These are phyloP conservation scores for Babesia caballi DNA, from an alignment of 169 alveolate species.

Conservation along the genomic window DNA sequence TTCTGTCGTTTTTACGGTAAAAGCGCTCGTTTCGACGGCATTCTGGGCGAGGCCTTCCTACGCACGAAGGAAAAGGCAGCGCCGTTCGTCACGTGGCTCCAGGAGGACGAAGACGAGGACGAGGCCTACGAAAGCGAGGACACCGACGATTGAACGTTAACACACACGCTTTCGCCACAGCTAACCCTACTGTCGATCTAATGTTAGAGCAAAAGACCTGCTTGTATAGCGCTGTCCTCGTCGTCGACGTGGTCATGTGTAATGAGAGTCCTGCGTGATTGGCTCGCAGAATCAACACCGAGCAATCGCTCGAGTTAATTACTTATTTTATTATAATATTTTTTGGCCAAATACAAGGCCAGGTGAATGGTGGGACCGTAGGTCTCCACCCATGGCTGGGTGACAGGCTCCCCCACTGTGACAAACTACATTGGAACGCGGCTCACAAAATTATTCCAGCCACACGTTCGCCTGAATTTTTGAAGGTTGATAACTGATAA, in stretches of 20 bases:
- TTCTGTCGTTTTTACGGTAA: slow-evolving; percentile 69
- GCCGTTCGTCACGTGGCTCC: slow-evolving; percentile 82
- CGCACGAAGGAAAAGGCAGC: slow-evolving; percentile 76
- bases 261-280: too few species aligned
- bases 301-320: too few species aligned
- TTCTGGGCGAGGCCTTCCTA: slow-evolving; percentile 36
- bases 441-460: not conserved
- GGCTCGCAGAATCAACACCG: too few species aligned
- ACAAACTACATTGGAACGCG: not conserved
- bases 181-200: too few species aligned
- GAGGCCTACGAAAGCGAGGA: slow-evolving; percentile 11
- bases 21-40: slow-evolving; percentile 55
- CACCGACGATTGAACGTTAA: not conserved
- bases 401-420: slow-evolving; percentile 28
- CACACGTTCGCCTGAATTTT: not conserved
- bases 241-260: too few species aligned
- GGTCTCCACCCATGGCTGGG: not conserved
- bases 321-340: too few species aligned
- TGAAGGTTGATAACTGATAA: not conserved
- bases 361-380: too few species aligned
- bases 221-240: too few species aligned
- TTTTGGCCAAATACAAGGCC: too few species aligned
- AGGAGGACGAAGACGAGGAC: slow-evolving; percentile 45
- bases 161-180: not conserved
- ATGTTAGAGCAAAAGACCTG: too few species aligned